Percentiles rank a stretch among this genome's conserved stretches.
phyloP scores from a whole-genome alignment of 805 yeast genomes.

The Grigorovia transvaalensis region DNA sequence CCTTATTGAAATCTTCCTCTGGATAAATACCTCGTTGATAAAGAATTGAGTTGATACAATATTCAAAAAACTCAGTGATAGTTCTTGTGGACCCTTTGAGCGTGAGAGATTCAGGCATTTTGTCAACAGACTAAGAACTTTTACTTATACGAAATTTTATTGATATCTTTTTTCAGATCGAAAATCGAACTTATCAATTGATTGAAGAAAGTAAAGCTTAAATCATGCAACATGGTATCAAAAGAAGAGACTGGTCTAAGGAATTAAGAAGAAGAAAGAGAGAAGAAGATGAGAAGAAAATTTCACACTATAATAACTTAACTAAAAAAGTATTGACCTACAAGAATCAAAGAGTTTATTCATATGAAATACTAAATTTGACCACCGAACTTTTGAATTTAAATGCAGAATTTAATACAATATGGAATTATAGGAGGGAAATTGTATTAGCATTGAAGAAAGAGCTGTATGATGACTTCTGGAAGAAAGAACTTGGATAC shows the following conservation, averaged over 20 bases:
- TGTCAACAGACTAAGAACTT: neutral
- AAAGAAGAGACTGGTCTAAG: conserved; percentile 44
- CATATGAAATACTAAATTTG: conserved; percentile 34
- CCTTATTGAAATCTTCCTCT: conserved; percentile 68
- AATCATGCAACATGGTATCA: conserved; percentile 53
- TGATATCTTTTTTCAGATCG: neutral
- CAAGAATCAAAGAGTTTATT: conserved; percentile 26
- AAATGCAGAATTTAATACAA: conserved; percentile 82
- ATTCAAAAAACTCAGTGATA: conserved; percentile 77
- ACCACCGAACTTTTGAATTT: conserved; percentile 49
- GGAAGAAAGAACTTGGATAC: conserved; percentile 51
- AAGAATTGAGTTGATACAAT: conserved; percentile 67
- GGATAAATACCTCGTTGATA: conserved; percentile 90
- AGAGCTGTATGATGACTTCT: conserved; percentile 22
- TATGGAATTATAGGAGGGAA: conserved; percentile 85
- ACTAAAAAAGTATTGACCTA: conserved; percentile 34
- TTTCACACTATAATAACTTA: conserved; percentile 42
- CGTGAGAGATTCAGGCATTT: conserved; percentile 27
- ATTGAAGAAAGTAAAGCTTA: too few species aligned
- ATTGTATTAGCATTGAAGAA: conserved; percentile 31
- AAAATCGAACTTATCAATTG: neutral
- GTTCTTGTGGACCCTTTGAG: conserved; percentile 69
- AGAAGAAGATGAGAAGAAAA: conserved; percentile 50
- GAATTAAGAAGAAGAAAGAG: conserved; percentile 45
- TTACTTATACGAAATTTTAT: neutral